phyloP scores from a whole-genome alignment of 805 yeast species.

The Teunomyces barrocoloradensis region DNA sequence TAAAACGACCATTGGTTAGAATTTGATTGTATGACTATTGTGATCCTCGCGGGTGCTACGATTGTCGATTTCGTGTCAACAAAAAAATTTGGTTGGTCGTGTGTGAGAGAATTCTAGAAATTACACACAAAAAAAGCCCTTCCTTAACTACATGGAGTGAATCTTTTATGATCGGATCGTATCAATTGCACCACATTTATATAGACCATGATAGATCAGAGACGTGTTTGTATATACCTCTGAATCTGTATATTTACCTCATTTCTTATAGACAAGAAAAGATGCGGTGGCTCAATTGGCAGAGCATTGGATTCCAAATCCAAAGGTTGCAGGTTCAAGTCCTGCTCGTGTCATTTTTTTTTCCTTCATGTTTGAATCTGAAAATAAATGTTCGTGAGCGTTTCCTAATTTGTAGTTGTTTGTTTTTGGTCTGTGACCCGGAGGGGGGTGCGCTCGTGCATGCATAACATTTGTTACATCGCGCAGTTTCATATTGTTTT shows the following conservation, averaged over 20 bases:
- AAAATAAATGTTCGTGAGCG: neutral
- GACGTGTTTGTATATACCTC: neutral
- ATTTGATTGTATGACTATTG: too few relatives aligned
- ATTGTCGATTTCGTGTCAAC: slow-evolving; percentile 16
- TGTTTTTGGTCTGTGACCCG: neutral
- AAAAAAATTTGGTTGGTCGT: slow-evolving; percentile 10
- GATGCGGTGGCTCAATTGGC: slow-evolving; percentile 78
- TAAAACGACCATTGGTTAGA: slow-evolving; percentile 61
- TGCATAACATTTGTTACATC: neutral
- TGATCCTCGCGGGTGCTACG: neutral
- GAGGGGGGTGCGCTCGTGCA: too few relatives aligned
- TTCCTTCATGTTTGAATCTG: too few relatives aligned
- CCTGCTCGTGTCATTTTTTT: slow-evolving; percentile 68
- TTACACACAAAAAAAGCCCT: neutral
- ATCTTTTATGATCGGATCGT: neutral
- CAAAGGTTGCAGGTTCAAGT: slow-evolving; percentile 86
- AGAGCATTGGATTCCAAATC: slow-evolving; percentile 80
- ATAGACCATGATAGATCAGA: neutral
- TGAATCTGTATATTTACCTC: neutral
- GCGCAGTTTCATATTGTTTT: neutral
- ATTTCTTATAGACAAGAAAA: neutral
- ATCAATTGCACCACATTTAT: neutral
- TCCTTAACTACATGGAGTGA: neutral
- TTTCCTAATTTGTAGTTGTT: neutral
- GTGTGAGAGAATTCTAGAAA: neutral